These are phyloP conservation scores for Gardenia jasminoides DNA, from an alignment of 257 asterid genomes.

Conservation along the genomic window DNA sequence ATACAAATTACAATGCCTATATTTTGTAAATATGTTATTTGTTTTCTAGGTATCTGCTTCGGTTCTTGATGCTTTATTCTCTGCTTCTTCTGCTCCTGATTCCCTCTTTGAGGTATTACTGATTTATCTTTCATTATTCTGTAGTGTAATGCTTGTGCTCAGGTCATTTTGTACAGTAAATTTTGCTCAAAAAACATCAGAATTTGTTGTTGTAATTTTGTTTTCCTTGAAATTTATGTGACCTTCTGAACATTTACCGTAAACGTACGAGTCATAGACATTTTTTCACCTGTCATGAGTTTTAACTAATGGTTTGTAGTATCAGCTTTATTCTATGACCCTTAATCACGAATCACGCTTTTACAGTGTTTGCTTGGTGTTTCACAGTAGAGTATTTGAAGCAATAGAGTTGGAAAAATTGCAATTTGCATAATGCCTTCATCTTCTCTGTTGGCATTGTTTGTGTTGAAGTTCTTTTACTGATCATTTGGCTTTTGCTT, in stretches of 20 bases:
- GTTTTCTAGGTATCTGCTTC: constrained; percentile 66
- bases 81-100: constrained; percentile 67
- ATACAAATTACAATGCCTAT: background rate
- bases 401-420: background rate
- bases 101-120: constrained; percentile 58
- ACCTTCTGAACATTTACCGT: no score
- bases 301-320: background rate
- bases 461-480: background rate
- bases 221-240: background rate
- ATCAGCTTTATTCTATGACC: background rate
- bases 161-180: background rate
- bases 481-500: background rate
- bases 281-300: no score
- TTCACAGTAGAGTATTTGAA: background rate
- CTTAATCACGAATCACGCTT: background rate
- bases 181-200: background rate
- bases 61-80: constrained; percentile 72
- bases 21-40: background rate
- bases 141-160: background rate
- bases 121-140: background rate
- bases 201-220: background rate
- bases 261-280: no score
- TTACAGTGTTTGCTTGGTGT: background rate
- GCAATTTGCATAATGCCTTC: background rate
- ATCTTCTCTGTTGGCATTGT: background rate